Conservation (phyloP, 2,329 filamentous ascomycete genomes). For the Sclerotinia nivalis region DNA sequence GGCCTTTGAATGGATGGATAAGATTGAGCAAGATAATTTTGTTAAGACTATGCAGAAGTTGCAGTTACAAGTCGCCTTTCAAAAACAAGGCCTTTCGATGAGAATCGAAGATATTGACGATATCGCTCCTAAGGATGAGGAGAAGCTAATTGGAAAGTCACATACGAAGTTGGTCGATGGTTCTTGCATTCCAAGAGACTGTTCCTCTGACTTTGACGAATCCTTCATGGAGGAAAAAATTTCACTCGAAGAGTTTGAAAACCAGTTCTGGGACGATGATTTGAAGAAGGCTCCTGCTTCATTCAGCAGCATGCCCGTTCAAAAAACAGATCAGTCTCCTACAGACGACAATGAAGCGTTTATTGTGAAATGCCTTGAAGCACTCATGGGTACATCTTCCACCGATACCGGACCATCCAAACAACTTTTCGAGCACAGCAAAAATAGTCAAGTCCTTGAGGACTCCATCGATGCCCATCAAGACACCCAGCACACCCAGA, state of each 20-base stretch:
- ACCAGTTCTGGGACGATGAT: constrained; percentile 6
- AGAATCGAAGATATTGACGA: constrained; percentile 22
- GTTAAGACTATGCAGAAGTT: constrained; percentile 21
- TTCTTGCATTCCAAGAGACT: constrained; percentile 9
- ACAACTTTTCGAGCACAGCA: background rate
- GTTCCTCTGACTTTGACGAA: constrained; percentile 3
- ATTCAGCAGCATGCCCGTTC: background rate
- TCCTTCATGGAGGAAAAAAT: constrained; percentile 17
- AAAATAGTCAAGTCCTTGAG: background rate
- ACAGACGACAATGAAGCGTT: background rate
- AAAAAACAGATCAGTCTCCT: background rate
- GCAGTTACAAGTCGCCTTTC: constrained; percentile 20
- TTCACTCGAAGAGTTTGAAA: constrained; percentile 12
- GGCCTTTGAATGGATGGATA: constrained; percentile 29
- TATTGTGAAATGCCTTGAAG: background rate
- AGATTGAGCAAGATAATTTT: constrained; percentile 27
- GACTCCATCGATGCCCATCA: background rate
- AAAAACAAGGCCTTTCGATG: constrained; percentile 23
- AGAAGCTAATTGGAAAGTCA: constrained; percentile 15
- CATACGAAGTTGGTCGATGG: constrained; percentile 16
- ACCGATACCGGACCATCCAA: background rate
- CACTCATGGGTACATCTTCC: background rate
- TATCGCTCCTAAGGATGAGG: background rate
- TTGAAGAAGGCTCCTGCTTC: background rate
- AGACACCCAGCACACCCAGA: background rate